Evolutionary conservation across 2,329 filamentous ascomycete species (phyloP), one percentile per base, ranked within the genome.

Genomic region (Dothistroma septosporum): DNA sequence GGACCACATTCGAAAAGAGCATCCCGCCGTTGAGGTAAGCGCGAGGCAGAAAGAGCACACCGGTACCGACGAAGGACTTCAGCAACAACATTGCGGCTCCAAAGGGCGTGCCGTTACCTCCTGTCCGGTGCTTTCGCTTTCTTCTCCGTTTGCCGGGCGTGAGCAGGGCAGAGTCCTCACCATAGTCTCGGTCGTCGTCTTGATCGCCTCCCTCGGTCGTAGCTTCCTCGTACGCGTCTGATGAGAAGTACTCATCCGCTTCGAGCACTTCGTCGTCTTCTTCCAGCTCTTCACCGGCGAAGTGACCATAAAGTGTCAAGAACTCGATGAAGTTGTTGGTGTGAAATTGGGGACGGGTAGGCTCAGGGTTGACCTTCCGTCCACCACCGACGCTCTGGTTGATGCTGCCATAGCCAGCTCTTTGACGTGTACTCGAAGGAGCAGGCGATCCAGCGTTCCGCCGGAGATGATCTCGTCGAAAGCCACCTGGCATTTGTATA

Each of bases 11-110:
- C 70, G 92, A 96, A 76, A 99, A 99, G 16, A 96, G 79, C 92
- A 99, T 97, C 61, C 94, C 94, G 57, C 94, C 94, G 70, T 96
- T 99, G 65, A 97, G 83, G 73, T 94, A 99, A 4, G 94, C 93
- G 53, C 92, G 87, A 0, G 93, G 93, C 35, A 97, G 79, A 78
- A 97, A 97, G 16, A 97, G 81, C 9, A 97, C 93, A 59, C 93
- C 93, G 0, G 94, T 99, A 21, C 95, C 94, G 53, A 99, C 94
- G 73, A 99, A 99, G 0, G 93, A 97, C 79, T 99, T 99, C 66
- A 99, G 85, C 47, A 99, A 81, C 57, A 99, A 82, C 68, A 97
- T 76, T 11, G 90, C 87, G 10, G 94, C 93, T 63, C 89, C 90
- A 65, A 86, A 87, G 3, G 90, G 87, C 54, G 85, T 89, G 68